Conservation (phyloP, 1,284 basidiomycete species). For the Mycena citricolor region DNA sequence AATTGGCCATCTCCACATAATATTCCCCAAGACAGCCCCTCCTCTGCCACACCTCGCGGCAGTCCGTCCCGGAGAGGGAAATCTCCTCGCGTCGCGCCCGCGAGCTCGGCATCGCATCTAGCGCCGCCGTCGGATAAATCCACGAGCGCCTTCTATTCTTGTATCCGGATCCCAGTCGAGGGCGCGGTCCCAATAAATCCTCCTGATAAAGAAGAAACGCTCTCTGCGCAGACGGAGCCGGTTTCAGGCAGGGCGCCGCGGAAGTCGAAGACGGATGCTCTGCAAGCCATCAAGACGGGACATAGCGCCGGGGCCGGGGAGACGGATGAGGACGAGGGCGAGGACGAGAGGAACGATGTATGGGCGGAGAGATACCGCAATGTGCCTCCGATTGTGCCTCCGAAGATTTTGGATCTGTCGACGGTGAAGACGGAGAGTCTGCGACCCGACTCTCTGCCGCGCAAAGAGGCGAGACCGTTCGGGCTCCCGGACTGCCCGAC, state of each 20-base stretch:
- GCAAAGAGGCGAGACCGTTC: constrained; percentile 63
- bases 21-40: constrained; percentile 41
- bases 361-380: constrained; percentile 49
- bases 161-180: constrained; percentile 66
- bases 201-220: constrained; percentile 35
- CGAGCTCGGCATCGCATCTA: constrained; percentile 40
- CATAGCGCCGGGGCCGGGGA: constrained; percentile 58
- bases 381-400: constrained; percentile 50
- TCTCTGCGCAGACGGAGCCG: constrained; percentile 30
- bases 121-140: constrained; percentile 44
- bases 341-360: constrained; percentile 39
- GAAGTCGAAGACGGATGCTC: constrained; percentile 83
- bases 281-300: constrained; percentile 72
- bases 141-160: constrained; percentile 58
- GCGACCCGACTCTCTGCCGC: constrained; percentile 37
- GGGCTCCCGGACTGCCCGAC: constrained; percentile 88
- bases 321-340: constrained; percentile 46
- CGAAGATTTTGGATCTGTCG: constrained; percentile 61
- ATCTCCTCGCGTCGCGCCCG: constrained; percentile 50
- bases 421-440: constrained; percentile 67
- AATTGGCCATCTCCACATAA: constrained; percentile 34
- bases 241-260: constrained; percentile 71
- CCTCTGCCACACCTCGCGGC: constrained; percentile 47
- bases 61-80: constrained; percentile 57
- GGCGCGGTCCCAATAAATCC: constrained; percentile 53